Evolutionary conservation across 768 basidiomycete species (phyloP).

Genomic region (Boletus pseudopeckii): DNA sequence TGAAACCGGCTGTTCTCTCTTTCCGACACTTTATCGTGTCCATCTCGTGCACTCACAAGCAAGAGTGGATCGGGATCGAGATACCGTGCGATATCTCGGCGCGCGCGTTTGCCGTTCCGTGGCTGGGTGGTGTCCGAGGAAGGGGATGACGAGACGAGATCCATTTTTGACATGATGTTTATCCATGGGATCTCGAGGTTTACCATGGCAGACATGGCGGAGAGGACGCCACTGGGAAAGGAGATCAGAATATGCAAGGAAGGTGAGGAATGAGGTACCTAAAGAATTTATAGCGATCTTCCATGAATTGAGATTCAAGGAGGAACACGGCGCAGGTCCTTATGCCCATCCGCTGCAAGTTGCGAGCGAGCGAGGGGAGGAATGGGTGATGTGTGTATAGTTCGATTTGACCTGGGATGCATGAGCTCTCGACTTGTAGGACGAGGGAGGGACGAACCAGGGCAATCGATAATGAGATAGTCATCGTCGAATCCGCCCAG

Average conservation of each 20-base stretch:
- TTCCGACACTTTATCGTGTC: conserved; percentile 42
- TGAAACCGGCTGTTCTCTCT: conserved; percentile 84
- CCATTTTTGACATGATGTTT: conserved; percentile 99
- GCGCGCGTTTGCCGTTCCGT: conserved; percentile 68
- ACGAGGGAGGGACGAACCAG: conserved; percentile 48
- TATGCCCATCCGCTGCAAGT: conserved; percentile 72
- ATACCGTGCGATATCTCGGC: conserved; percentile 89
- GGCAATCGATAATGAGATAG: conserved; percentile 91
- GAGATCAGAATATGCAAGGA: conserved; percentile 5
- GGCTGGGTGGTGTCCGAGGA: conserved; percentile 44
- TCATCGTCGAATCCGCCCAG: conserved; percentile 94
- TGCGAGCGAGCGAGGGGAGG: conserved; percentile 83
- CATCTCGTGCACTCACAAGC: conserved; percentile 52
- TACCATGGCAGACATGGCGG: conserved; percentile 99
- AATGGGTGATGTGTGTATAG: conserved; percentile 98
- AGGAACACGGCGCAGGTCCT: conserved; percentile 88
- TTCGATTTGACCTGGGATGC: conserved; percentile 83
- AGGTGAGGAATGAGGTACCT: conserved; percentile 44
- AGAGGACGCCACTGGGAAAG: conserved; percentile 75
- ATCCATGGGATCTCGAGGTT: conserved; percentile 96
- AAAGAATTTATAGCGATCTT: conserved; percentile 98
- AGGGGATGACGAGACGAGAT: conserved; percentile 62
- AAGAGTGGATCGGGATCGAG: conserved; percentile 93
- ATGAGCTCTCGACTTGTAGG: conserved; percentile 6
- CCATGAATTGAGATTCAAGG: conserved; percentile 99